Evolutionary conservation across 139 green algal species (phyloP).

Genomic region (Protoeuglena noctilucae): DNA sequence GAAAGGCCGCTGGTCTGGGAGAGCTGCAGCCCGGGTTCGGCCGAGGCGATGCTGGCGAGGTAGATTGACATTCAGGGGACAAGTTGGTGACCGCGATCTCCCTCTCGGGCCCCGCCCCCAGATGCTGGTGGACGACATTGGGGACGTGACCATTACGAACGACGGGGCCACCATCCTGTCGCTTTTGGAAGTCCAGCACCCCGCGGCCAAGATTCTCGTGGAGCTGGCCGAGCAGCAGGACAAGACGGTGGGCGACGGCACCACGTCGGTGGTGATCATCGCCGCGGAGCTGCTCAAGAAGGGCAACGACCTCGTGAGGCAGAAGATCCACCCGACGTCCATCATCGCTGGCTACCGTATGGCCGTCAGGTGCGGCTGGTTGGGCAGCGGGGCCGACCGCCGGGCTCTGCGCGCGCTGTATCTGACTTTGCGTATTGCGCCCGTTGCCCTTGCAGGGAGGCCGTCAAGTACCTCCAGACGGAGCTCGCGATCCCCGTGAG

Average conservation of each 20-base stretch:
- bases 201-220: slow-evolving; percentile 97
- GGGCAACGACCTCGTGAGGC: slow-evolving; percentile 82
- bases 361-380: slow-evolving; percentile 60
- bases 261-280: slow-evolving; percentile 94
- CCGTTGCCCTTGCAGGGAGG: slow-evolving; percentile 20
- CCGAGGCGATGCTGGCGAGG: too few species aligned
- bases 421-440: not conserved
- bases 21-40: too few species aligned
- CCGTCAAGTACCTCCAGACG: slow-evolving; percentile 81
- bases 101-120: too few species aligned
- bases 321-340: slow-evolving; percentile 93
- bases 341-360: slow-evolving; percentile 93
- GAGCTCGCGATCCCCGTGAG: slow-evolving; percentile 57
- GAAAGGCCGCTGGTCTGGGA: too few species aligned
- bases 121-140: slow-evolving; percentile 99
- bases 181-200: slow-evolving; percentile 94
- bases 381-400: not conserved
- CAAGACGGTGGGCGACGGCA: slow-evolving; percentile 95
- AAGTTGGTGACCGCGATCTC: too few species aligned
- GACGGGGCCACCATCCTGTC: slow-evolving; percentile 98
- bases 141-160: slow-evolving; percentile 99
- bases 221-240: slow-evolving; percentile 97
- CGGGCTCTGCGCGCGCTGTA: too few species aligned
- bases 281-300: slow-evolving; percentile 89
- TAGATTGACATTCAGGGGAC: too few species aligned